phyloP scores from a whole-genome alignment of 2,329 filamentous ascomycete genomes.

The Salinomyces thailandicus region DNA sequence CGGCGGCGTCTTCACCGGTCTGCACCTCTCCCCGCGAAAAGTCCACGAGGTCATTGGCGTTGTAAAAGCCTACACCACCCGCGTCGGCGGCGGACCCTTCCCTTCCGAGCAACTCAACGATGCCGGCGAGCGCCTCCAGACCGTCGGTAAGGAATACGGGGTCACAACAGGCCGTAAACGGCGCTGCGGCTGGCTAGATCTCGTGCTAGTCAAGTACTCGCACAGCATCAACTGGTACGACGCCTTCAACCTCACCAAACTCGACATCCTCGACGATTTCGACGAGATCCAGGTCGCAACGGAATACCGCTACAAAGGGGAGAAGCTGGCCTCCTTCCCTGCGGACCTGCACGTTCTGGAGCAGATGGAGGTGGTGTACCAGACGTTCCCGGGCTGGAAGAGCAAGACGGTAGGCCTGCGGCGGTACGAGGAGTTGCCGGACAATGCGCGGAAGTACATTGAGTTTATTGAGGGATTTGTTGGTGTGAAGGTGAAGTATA shows the following conservation, averaged over 20 bases:
- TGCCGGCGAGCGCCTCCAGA: slow-evolving; percentile 46
- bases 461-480: slow-evolving; percentile 57
- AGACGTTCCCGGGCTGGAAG: slow-evolving; percentile 61
- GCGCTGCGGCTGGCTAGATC: slow-evolving; percentile 55
- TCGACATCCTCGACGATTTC: slow-evolving; percentile 65
- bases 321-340: slow-evolving; percentile 52
- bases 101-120: slow-evolving; percentile 54
- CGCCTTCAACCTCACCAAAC: slow-evolving; percentile 52
- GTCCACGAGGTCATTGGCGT: slow-evolving; percentile 55
- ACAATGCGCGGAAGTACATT: slow-evolving; percentile 55
- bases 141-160: slow-evolving; percentile 47
- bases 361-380: slow-evolving; percentile 54
- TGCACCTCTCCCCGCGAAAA: slow-evolving; percentile 51
- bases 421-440: slow-evolving; percentile 53
- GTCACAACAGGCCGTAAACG: slow-evolving; percentile 49
- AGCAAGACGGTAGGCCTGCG: slow-evolving; percentile 50
- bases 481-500: slow-evolving; percentile 52
- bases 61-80: slow-evolving; percentile 57
- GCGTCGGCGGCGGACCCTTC: slow-evolving; percentile 50
- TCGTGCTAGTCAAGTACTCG: slow-evolving; percentile 59
- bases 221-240: slow-evolving; percentile 58
- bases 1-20: slow-evolving; percentile 53
- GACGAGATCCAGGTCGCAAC: slow-evolving; percentile 63
- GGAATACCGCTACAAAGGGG: slow-evolving; percentile 52
- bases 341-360: slow-evolving; percentile 51